Evolutionary conservation across 257 asterid species (phyloP), one percentile per base, ranked within the genome.

Genomic region (Solanum gandarillasii): DNA sequence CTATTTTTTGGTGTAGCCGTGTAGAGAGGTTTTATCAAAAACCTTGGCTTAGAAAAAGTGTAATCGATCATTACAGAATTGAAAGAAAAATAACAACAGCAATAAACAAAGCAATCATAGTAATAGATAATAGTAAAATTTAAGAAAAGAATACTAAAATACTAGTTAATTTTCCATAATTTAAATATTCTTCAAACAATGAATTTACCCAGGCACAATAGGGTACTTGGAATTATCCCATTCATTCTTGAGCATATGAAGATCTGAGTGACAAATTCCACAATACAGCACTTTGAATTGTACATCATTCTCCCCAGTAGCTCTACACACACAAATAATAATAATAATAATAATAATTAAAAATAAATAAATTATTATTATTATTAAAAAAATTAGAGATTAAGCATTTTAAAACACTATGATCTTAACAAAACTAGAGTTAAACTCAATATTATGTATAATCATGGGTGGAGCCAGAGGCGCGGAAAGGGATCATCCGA

Each of bases 181-280:
- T 38, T 16, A 71, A 6, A 16, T 71, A 32, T 23, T 75, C 0
- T 75, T 8, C 21, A 23, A 76, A 21, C 8, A 27, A 20, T 6
- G 32, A 46, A 27, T 85, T 41, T 88, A 88, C 94, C 93, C 93
- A 7, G 94, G 92, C 12, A 92, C 93, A 74, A 91, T 31, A 52
- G 93, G 93, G 41, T 85, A 92, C 16, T 71, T 84, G 58, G 90
- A 58, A 60, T 58, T 73, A n/a, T 90, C 91, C 91, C 90, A 87
- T 21, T 91, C 93, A 48, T 91, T 92, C 89, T 91, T 92, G 43
- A 82, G 68, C 88, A 83, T 87, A 76, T 92, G 93, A 84, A 90
- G 93, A 88, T 92, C 94, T 1, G 93, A 86, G 88, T 92, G 94
- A 84, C 93, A 92, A 18, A 92, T 88, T 12, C 93, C 94, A 89